phyloP scores from a whole-genome alignment of 2,329 filamentous ascomycete genomes.

The Cylindrodendrum hubeiense region DNA sequence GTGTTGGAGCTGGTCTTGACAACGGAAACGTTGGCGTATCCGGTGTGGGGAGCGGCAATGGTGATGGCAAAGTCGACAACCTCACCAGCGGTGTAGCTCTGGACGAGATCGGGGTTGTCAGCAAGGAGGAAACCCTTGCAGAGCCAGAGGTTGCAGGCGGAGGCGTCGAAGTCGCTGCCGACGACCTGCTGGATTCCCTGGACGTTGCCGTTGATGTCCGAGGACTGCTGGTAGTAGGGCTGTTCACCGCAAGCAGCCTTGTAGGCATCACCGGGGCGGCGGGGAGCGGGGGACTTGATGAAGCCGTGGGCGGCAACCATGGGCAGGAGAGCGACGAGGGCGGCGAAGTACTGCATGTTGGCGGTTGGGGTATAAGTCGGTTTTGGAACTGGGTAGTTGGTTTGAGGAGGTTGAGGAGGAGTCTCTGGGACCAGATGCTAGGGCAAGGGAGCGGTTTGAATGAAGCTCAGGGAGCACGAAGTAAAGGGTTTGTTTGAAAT shows the following conservation, averaged over 20 bases:
- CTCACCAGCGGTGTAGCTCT: conserved; percentile 58
- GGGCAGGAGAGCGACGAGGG: conserved; percentile 42
- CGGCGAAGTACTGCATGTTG: conserved; percentile 42
- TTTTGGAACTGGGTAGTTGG: conserved; percentile 2
- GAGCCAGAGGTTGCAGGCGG: conserved; percentile 56
- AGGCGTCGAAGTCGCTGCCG: conserved; percentile 37
- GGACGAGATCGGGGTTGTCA: conserved; percentile 58
- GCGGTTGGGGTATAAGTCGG: conserved; percentile 12
- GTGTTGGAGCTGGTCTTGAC: conserved; percentile 65
- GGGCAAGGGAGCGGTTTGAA: conserved; percentile 35
- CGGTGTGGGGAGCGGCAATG: conserved; percentile 60
- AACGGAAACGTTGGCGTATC: conserved; percentile 67
- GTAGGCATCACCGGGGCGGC: conserved; percentile 57
- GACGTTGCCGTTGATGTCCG: conserved; percentile 55
- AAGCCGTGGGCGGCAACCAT: conserved; percentile 58
- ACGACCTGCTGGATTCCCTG: conserved; percentile 51
- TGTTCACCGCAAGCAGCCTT: conserved; percentile 57
- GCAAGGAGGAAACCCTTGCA: conserved; percentile 61
- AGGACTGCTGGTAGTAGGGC: conserved; percentile 48
- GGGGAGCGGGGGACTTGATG: conserved; percentile 56
- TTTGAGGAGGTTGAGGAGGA: conserved; percentile 2
- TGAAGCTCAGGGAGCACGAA: conserved; percentile 30
- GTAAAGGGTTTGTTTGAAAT: conserved; percentile 27
- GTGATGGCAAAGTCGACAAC: conserved; percentile 55
- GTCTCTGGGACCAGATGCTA: conserved; percentile 46